These are phyloP conservation scores for Petasospora rhodanensis DNA, from an alignment of 1,139 yeast species.

Conservation along the genomic window DNA sequence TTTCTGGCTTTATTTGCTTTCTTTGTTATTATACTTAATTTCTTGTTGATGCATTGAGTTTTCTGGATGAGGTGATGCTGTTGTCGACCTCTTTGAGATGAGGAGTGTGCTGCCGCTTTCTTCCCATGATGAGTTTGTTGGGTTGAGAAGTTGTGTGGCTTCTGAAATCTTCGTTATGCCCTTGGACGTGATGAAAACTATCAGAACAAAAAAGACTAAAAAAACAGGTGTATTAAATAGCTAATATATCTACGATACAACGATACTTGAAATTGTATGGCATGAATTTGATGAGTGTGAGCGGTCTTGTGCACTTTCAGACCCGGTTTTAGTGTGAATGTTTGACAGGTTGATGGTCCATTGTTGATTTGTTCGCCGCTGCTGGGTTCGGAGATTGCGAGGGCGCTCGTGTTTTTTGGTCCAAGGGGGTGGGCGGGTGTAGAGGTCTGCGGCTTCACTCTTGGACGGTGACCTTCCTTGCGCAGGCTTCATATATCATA, in stretches of 20 bases:
- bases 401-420: too few relatives aligned
- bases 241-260: slow-evolving; percentile 18
- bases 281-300: too few relatives aligned
- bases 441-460: too few relatives aligned
- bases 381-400: too few relatives aligned
- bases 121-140: slow-evolving; percentile 5
- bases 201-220: slow-evolving; percentile 3
- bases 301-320: too few relatives aligned
- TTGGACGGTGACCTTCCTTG: too few relatives aligned
- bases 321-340: too few relatives aligned
- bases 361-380: too few relatives aligned
- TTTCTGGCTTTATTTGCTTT: slow-evolving; percentile 5
- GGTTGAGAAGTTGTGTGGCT: background rate
- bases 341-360: too few relatives aligned
- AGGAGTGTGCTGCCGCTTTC: background rate
- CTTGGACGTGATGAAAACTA: background rate
- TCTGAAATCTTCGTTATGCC: slow-evolving; percentile 5
- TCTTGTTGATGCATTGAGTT: slow-evolving; percentile 13
- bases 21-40: slow-evolving; percentile 9
- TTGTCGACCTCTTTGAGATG: background rate
- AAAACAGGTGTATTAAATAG: slow-evolving; percentile 6
- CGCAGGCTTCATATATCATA: too few relatives aligned
- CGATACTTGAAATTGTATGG: too few relatives aligned
- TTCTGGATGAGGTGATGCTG: background rate
- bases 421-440: too few relatives aligned